Evolutionary conservation across 768 basidiomycete genomes (phyloP), one percentile per base, ranked within the genome.

Genomic region (Mycena venus): DNA sequence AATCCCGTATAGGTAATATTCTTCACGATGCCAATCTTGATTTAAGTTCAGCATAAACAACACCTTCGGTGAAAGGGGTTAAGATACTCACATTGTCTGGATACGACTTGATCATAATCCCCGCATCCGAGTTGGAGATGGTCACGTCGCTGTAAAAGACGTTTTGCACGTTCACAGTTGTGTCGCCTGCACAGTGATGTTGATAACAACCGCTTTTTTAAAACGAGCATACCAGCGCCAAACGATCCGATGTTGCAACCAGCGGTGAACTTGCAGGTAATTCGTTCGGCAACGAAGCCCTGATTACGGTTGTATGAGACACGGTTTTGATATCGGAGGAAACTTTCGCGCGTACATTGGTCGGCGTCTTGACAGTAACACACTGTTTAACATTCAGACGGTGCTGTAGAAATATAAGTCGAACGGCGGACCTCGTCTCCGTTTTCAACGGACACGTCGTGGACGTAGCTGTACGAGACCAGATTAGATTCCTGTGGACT

Each of bases 361-460:
- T 81, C 5, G 83, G 80, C 2, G 81, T 58, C 61, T 85, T 84
- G 68, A 84, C 80, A 0, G 82, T 83, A 19, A 84, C 80, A 56
- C 83, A 84, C 59, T 85, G n/a, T n/a, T 19, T 10, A 36, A 2
- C 27, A 10, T n/a, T 59, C 15, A 59, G 11, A 29, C 12, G 31
- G 8, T n/a, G 27, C 9, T 9, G 25, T 17, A 11, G 25, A 8
- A 11, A 15, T 3, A 14, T 5, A 36, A 58, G 23, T 15, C 7
- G 23, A 23, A 25, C 11, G 23, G 12, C 72, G 7, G 14, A 73
- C 72, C 60, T 73, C 72, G 25, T 73, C 72, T 11, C 78, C 82
- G 55, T 80, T 83, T 65, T 82, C 83, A 27, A 85, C 81, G 8
- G 77, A 75, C 55, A 84, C 78, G 40, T 85, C 82, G 58, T 84